A percentile compares a stretch with the other conserved stretches of the same genome.
Evolutionary conservation across 31 red algal species (phyloP).

Genomic region (Asparagopsis taxiformis): DNA sequence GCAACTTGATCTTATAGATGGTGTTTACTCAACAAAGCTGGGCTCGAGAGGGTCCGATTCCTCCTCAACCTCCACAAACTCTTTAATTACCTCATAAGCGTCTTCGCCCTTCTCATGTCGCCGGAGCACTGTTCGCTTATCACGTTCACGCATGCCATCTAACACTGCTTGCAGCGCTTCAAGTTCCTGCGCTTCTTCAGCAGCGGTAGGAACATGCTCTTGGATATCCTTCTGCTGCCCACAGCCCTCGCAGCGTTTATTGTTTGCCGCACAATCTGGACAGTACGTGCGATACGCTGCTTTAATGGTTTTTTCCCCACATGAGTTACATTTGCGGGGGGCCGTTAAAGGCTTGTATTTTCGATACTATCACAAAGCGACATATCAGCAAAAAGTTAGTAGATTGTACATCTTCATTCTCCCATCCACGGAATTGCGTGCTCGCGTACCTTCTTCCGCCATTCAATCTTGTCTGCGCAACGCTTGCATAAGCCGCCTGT

Average conservation of each 20-base stretch:
- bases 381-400: too few species aligned
- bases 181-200: background rate
- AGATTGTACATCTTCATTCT: too few species aligned
- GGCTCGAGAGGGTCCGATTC: too few species aligned
- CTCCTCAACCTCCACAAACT: too few species aligned
- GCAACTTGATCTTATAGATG: too few species aligned
- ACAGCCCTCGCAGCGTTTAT: slow-evolving; percentile 3
- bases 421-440: too few species aligned
- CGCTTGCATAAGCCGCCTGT: slow-evolving; percentile 17
- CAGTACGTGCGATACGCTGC: slow-evolving; percentile 35
- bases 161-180: background rate
- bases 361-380: slow-evolving; percentile 17
- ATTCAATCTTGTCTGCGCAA: slow-evolving; percentile 60
- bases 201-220: background rate
- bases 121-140: too few species aligned
- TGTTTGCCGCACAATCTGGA: background rate
- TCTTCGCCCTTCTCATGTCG: too few species aligned
- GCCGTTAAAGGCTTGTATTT: slow-evolving; percentile 43
- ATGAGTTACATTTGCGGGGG: slow-evolving; percentile 22
- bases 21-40: too few species aligned
- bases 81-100: too few species aligned
- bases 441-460: slow-evolving; percentile 21
- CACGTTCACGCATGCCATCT: too few species aligned
- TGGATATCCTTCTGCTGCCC: slow-evolving; percentile 10
- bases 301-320: slow-evolving; percentile 1